Conservation (phyloP, 192 early-diverging fungal species). For the Blastocladiella britannica region DNA sequence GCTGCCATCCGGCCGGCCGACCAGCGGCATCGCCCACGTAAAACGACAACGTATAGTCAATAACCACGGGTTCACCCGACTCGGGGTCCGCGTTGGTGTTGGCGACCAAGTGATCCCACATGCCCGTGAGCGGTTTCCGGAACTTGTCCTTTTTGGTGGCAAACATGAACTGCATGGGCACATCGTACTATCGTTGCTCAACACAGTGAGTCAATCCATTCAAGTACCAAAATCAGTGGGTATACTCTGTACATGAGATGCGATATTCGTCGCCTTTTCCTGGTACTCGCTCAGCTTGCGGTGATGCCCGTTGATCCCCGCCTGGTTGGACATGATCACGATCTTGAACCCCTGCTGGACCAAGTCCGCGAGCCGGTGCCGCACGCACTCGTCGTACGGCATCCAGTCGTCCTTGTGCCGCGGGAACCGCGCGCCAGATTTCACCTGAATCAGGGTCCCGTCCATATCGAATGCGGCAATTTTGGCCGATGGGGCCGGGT, state of each 20-base stretch:
- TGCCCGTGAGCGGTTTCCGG: slow-evolving; percentile 54
- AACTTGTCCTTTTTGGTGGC: slow-evolving; percentile 44
- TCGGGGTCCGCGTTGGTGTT: slow-evolving; percentile 16
- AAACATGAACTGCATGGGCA: slow-evolving; percentile 50
- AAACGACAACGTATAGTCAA: slow-evolving; percentile 40
- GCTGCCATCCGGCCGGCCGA: slow-evolving; percentile 38
- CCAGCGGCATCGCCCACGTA: slow-evolving; percentile 94
- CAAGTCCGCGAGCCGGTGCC: slow-evolving; percentile 31
- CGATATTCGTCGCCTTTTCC: slow-evolving; percentile 20
- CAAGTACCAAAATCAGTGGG: no score
- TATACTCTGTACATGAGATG: slow-evolving; percentile 5
- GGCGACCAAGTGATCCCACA: slow-evolving; percentile 35
- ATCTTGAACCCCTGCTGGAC: slow-evolving; percentile 41
- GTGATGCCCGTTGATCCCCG: slow-evolving; percentile 20
- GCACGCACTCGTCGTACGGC: slow-evolving; percentile 38
- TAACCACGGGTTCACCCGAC: slow-evolving; percentile 13
- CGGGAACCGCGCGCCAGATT: slow-evolving; percentile 34
- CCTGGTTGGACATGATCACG: slow-evolving; percentile 57
- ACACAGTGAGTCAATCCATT: no score
- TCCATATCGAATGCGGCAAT: slow-evolving; percentile 17
- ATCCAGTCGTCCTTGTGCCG: slow-evolving; percentile 63
- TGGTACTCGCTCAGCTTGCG: slow-evolving; percentile 22
- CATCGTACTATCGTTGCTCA: slow-evolving; percentile 10
- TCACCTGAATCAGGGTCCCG: slow-evolving; percentile 45
- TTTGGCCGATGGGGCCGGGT: neutral